Base-by-base conservation (phyloP, 2,329 filamentous ascomycete genomes). In the Aspergillus japonicus region DNA sequence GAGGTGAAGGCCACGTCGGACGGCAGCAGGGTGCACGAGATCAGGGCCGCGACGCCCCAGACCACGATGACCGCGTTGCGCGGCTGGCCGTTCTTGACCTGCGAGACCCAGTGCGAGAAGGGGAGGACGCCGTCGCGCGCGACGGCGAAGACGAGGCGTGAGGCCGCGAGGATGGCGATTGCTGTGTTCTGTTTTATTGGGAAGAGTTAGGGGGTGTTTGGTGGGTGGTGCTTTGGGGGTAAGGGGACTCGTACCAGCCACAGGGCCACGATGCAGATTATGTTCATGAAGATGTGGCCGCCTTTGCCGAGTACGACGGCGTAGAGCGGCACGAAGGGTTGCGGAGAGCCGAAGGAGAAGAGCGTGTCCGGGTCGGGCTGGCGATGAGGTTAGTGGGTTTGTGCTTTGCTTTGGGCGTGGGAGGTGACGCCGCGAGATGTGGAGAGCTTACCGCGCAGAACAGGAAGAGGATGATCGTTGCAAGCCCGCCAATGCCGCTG, bases 81-180 rank as follows among this genome's bases (percentile, higher is more conserved):
- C 0, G 85, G 85, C 62, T 87, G 84, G 54, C 84, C 85, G 24
- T 80, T 75, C 8, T 78, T 71, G 2, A 87, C 83, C 19, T 77
- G 71, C 4, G 83, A 81, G 48, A 87, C 85, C 82, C 84, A 85
- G 35, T 77, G 67, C 1, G 84, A 86, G 71, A 82, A 86, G 0
- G 85, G 85, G 2, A 87, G 75, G 21, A 87, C 83, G 39, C 84
- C 83, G 66, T 87, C 85, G 50, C 85, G 80, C 29, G 85, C 85
- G 4, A 87, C 84, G 47, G 85, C 85, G 69, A 86, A 87, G 64
- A 87, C 84, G 2, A 87, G 77, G n/a, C 85, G 81, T 4, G 84
- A 87, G 14, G 83, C 82, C 7, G 84, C 85, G 12, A 85, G 79
- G 49, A 86, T 81, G 21, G 84, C 83, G 58, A 87, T 83, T 0